Evolutionary conservation across 345 rosid genomes (phyloP), one percentile per base, ranked within the genome.

Genomic region (Arabidopsis thaliana): DNA sequence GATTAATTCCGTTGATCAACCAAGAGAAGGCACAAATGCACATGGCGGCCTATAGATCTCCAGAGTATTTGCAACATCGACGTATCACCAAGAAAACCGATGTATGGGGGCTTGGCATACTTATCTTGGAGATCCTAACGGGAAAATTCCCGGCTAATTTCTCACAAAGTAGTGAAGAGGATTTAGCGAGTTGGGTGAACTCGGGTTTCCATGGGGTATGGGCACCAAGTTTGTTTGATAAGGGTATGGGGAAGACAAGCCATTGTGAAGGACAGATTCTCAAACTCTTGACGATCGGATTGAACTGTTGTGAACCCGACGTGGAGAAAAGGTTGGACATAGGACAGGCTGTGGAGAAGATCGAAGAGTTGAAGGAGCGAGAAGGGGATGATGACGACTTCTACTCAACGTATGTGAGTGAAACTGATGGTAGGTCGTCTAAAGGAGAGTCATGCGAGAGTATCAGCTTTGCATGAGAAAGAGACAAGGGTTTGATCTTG

Each of bases 41-140:
- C 48, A 93, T 93, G 97, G 97, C 85, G n/a, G 96, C 93, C 10
- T 96, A 93, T 48, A 93, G 84, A 78, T 96, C 98, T 4, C 99
- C 99, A 0, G 97, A 96, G 72, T 96, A 83, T 76, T 24, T 73
- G 32, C 84, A 84, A 5, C 75, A 80, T 8, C 81, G 85, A 3
- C 85, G 98, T 13, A 73, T 92, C 56, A 92, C 96, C 1, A 95
- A 86, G 85, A 92, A 92, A 84, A 95, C 97, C 0, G 99, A 96
- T 42, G 85, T 91, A 0, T 96, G 99, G 98, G 82, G 83, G n/a
- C 83, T 93, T 8, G 98, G 99, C 45, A 84, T 87, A 13, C 72
- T 96, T 68, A 87, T 85, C 46, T 59, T 96, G 4, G 99, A 96
- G 85, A 84, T 88, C 76, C 14, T 94, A 24, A 86, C 96, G 0